These are phyloP conservation scores for Syncephalastrum monosporum DNA, from an alignment of 371 early-diverging fungal species.

Conservation along the genomic window DNA sequence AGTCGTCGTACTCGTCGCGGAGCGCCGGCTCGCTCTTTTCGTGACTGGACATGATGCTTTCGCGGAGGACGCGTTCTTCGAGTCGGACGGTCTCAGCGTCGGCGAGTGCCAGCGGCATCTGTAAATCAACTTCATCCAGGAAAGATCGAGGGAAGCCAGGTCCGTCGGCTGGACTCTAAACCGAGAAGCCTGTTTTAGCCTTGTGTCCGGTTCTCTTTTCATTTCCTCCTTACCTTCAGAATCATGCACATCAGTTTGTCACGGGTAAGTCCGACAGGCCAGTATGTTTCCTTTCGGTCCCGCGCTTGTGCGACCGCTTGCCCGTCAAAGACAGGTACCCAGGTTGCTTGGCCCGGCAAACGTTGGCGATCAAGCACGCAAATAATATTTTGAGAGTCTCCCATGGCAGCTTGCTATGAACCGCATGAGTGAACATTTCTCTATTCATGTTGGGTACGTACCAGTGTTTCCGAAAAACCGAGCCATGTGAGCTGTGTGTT, in stretches of 20 bases:
- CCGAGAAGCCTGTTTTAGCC: too few relatives aligned
- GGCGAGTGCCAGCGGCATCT: constrained; percentile 65
- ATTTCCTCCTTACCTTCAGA: constrained; percentile 45
- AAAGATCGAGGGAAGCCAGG: constrained; percentile 82
- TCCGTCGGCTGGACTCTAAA: constrained; percentile 14
- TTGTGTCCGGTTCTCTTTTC: too few relatives aligned
- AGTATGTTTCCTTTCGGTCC: constrained; percentile 54
- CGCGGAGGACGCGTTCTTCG: constrained; percentile 61
- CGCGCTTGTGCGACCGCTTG: constrained; percentile 20
- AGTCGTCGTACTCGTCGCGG: constrained; percentile 35
- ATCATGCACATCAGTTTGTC: constrained; percentile 63
- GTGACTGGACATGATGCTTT: constrained; percentile 44
- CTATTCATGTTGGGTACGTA: constrained; percentile 19
- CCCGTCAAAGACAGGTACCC: constrained; percentile 78
- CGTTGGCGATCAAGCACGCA: constrained; percentile 59
- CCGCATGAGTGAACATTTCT: constrained; percentile 10
- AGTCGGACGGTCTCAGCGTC: constrained; percentile 51
- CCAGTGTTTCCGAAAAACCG: constrained; percentile 80
- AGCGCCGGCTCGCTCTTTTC: constrained; percentile 54
- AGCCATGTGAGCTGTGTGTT: constrained; percentile 72
- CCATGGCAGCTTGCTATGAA: constrained; percentile 59
- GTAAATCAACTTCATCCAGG: constrained; percentile 69
- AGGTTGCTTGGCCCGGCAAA: constrained; percentile 59
- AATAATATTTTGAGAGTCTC: constrained; percentile 68
- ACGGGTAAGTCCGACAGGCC: constrained; percentile 76